Percentiles rank a stretch among this genome's conserved stretches.
Evolutionary conservation across 2,329 filamentous ascomycete genomes (phyloP).

Genomic region (Sphaerulina vaccinii): DNA sequence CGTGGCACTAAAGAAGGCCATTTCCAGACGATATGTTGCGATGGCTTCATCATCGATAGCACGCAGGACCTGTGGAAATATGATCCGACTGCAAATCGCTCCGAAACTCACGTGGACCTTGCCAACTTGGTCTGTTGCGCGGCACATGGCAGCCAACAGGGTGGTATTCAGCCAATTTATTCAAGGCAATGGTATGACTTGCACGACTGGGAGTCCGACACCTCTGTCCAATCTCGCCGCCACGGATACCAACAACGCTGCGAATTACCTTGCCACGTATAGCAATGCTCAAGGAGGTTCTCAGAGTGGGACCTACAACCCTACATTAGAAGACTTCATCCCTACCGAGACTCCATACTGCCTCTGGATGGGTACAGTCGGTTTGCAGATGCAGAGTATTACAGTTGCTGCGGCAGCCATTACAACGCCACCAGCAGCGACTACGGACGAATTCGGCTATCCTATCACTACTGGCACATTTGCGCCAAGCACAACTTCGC

Average conservation of each 20-base stretch:
- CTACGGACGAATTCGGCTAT: conserved; percentile 2
- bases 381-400: conserved; percentile 21
- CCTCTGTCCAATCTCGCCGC: conserved; percentile 26
- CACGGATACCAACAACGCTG: conserved; percentile 25
- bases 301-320: not conserved
- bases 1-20: conserved; percentile 11
- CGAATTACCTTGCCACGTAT: conserved; percentile 19
- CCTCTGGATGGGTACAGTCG: conserved; percentile 23
- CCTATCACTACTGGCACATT: conserved; percentile 3
- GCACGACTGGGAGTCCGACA: conserved; percentile 16
- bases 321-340: conserved; percentile 17
- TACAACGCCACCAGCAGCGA: not conserved
- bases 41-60: conserved; percentile 21
- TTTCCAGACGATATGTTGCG: conserved; percentile 21
- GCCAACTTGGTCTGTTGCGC: conserved; percentile 22
- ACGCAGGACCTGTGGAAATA: conserved; percentile 7
- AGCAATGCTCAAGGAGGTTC: conserved; percentile 13
- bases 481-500: not conserved
- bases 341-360: conserved; percentile 21
- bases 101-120: conserved; percentile 13
- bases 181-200: conserved; percentile 2
- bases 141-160: conserved; percentile 11
- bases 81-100: conserved; percentile 1
- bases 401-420: conserved; percentile 23
- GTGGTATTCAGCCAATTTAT: conserved; percentile 15